Evolutionary conservation across 2,329 filamentous ascomycete species (phyloP).

Genomic region (Monosporascus sp.): DNA sequence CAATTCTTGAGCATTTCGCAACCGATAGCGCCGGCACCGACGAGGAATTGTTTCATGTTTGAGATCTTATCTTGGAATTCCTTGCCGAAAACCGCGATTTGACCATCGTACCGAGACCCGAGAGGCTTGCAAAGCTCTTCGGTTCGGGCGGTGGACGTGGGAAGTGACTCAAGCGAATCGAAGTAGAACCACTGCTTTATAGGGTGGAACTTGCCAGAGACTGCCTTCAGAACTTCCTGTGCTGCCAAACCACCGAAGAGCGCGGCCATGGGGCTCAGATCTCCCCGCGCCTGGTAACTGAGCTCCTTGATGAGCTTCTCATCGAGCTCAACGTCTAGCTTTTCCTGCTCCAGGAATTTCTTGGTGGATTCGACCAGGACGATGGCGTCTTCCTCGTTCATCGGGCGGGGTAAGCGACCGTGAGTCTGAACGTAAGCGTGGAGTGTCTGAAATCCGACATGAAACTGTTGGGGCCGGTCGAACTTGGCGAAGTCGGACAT

Average conservation of each 20-base stretch:
- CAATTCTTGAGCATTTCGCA: conserved; percentile 99
- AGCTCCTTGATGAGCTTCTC: conserved; percentile 91
- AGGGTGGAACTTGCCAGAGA: conserved; percentile 97
- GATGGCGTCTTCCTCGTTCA: conserved; percentile 77
- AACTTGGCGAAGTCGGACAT: conserved; percentile 98
- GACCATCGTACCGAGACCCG: conserved; percentile 87
- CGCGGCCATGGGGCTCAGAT: conserved; percentile 86
- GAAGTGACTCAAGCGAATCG: conserved; percentile 93
- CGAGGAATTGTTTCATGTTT: conserved; percentile 87
- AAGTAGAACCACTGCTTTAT: conserved; percentile 96
- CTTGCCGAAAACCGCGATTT: conserved; percentile 91
- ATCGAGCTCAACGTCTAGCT: conserved; percentile 76
- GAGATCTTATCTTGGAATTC: conserved; percentile 92
- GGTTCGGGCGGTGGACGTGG: conserved; percentile 65
- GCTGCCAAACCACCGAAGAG: conserved; percentile 92
- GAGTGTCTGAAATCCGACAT: conserved; percentile 86
- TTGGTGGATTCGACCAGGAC: conserved; percentile 73
- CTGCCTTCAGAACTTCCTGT: conserved; percentile 92
- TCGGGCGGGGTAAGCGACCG: conserved; percentile 70
- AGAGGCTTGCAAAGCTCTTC: conserved; percentile 84
- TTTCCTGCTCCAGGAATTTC: conserved; percentile 66
- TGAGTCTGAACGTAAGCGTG: conserved; percentile 77
- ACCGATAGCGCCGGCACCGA: conserved; percentile 93
- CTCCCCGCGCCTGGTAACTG: conserved; percentile 88
- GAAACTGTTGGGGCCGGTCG: conserved; percentile 86